Base-by-base conservation (phyloP, 1,139 yeast species). In the Lodderomyces margitis region DNA sequence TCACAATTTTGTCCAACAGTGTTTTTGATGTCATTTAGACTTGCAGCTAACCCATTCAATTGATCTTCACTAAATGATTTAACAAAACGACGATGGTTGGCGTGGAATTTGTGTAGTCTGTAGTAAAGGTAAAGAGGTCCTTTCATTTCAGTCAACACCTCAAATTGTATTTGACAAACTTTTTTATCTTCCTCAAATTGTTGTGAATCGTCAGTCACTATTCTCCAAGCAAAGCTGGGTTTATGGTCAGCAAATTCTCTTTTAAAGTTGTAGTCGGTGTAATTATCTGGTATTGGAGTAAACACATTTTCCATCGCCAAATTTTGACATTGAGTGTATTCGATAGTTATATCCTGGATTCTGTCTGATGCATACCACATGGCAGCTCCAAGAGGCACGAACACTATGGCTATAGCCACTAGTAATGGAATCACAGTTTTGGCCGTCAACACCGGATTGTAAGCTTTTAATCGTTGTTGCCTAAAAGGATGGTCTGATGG, bases 41-140 rank as follows among this genome's bases (percentile, higher is more conserved):
- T 66, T 6, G 88, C 86, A 3, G 77, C 75, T 46, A 82, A 64
- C 27, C 98, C 98, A 48, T 81, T 80, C 39, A 92, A 66, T 66
- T 92, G 98, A 53, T 85, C 88, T 62, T 92, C 98, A 62, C 89
- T 83, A 60, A 81, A 89, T 4, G 96, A 87, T 59, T 87, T 83
- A 34, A 87, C 98, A 62, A 78, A 92, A 56, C 98, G 81, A 61
- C 98, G 83, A 64, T 92, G 98, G 66, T 92, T 92, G 42, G 95
- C 95, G 62, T 85, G 80, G 62, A 92, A 92, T 52, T 85, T 82
- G 47, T 89, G 82, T 52, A 92, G 66, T 53, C 87, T 75, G 71
- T 92, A 92, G 61, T 83, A 88, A 50, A 88, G 64, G 56, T 77
- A 88, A 32, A 91, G 78, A 3, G 96, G 94, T 2, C 84, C 81